A percentile compares a stretch with the other conserved stretches of the same genome.
Conservation (phyloP, 345 rosid species). For the Corchorus olitorius region DNA sequence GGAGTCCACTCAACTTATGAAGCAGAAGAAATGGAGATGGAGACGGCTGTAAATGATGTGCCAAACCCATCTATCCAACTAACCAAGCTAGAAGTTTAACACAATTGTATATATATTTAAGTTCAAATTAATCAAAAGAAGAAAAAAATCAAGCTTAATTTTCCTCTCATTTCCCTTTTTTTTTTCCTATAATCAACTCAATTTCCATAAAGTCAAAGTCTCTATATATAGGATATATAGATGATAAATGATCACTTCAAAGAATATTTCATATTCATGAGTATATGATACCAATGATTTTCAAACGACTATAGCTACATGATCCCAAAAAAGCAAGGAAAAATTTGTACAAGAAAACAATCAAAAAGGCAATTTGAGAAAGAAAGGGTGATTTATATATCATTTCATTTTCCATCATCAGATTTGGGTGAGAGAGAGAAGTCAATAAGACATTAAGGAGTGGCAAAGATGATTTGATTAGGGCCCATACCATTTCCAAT, state of each 20-base stretch:
- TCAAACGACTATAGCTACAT: too few species aligned
- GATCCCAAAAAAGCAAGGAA: too few species aligned
- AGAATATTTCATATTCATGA: too few species aligned
- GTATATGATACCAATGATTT: too few species aligned
- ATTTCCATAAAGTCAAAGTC: too few species aligned
- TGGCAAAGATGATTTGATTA: slow-evolving; percentile 17
- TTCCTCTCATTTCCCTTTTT: not conserved
- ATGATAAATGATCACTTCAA: too few species aligned
- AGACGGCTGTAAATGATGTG: slow-evolving; percentile 23
- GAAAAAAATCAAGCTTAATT: not conserved
- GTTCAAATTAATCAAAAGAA: slow-evolving; percentile 23
- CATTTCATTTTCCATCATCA: not conserved
- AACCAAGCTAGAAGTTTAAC: slow-evolving; percentile 47
- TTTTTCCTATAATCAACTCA: not conserved
- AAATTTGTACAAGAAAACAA: too few species aligned
- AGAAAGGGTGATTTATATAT: not conserved
- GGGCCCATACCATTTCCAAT: slow-evolving; percentile 15
- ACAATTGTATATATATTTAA: not conserved
- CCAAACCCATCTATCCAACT: slow-evolving; percentile 41
- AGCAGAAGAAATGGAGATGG: slow-evolving; percentile 63
- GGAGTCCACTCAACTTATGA: slow-evolving; percentile 87
- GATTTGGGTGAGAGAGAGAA: slow-evolving; percentile 6
- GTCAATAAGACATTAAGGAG: slow-evolving; percentile 1
- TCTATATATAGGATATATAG: too few species aligned
- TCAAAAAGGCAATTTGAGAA: too few species aligned